Conservation (phyloP, 306 rosid species). For the Crotalaria pallida region DNA sequence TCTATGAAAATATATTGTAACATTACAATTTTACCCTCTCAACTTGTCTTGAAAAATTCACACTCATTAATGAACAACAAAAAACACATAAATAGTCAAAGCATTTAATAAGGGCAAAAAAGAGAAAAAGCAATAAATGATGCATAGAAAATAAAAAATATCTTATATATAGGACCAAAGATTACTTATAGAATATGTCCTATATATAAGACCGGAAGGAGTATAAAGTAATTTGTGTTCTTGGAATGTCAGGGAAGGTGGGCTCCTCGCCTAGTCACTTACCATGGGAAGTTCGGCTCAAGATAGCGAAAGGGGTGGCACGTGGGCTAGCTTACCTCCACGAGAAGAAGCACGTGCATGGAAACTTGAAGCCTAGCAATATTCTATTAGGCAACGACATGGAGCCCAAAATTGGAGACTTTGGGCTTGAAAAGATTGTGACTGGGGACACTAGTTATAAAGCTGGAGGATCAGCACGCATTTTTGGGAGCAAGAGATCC, state of each 20-base stretch:
- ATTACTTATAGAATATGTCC: no score
- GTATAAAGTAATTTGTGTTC: background rate
- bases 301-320: conserved; percentile 86
- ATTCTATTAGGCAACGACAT: conserved; percentile 61
- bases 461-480: conserved; percentile 56
- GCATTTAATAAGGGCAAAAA: no score
- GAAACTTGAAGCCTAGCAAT: conserved; percentile 84
- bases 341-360: conserved; percentile 97
- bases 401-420: conserved; percentile 91
- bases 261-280: conserved; percentile 96
- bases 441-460: conserved; percentile 62
- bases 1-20: no score
- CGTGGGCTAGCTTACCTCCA: conserved; percentile 91
- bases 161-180: no score
- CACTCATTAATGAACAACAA: no score
- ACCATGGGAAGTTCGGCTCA: conserved; percentile 84
- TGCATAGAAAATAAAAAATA: no score
- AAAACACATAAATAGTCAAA: no score
- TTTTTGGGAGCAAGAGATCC: conserved; percentile 91
- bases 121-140: no score
- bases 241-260: conserved; percentile 61
- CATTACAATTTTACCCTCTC: no score
- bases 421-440: conserved; percentile 73
- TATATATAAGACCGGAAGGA: no score
- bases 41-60: no score